These are phyloP conservation scores for Rhynchosporium graminicola DNA, from an alignment of 2,329 filamentous ascomycete species.

Conservation along the genomic window DNA sequence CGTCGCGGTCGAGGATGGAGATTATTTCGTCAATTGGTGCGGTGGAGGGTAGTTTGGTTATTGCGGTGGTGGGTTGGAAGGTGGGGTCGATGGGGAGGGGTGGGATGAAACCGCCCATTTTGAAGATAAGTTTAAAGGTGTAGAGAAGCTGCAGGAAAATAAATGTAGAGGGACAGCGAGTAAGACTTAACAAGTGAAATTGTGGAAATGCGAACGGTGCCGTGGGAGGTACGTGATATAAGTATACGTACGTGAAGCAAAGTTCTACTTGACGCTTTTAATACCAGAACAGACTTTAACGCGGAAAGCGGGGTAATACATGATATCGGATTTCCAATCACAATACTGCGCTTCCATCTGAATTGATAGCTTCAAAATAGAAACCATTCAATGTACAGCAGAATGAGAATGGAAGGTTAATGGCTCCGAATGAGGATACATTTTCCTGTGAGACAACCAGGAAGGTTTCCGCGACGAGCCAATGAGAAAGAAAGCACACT, in stretches of 20 bases:
- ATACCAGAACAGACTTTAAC: slow-evolving; percentile 2
- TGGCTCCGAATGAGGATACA: background rate
- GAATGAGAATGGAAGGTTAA: background rate
- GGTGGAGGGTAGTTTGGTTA: slow-evolving; percentile 1
- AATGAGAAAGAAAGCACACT: background rate
- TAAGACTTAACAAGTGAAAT: background rate
- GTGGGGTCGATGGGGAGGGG: slow-evolving; percentile 8
- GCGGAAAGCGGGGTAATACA: slow-evolving; percentile 6
- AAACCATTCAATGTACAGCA: background rate
- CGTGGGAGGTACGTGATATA: background rate
- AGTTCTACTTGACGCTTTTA: background rate
- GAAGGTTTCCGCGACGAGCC: slow-evolving; percentile 11
- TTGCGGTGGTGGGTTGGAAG: background rate
- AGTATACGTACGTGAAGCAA: background rate
- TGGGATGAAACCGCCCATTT: slow-evolving; percentile 8
- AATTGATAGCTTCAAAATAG: background rate
- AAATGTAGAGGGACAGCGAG: background rate
- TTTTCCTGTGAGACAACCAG: background rate
- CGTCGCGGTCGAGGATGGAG: slow-evolving; percentile 4
- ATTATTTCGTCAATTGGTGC: background rate
- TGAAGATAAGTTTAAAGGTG: background rate
- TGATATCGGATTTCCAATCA: background rate
- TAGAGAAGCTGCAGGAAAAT: background rate
- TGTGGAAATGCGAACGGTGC: background rate
- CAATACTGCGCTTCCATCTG: background rate